Base-by-base conservation (phyloP, 1,139 yeast species). In the Hyphopichia buzzinii region DNA sequence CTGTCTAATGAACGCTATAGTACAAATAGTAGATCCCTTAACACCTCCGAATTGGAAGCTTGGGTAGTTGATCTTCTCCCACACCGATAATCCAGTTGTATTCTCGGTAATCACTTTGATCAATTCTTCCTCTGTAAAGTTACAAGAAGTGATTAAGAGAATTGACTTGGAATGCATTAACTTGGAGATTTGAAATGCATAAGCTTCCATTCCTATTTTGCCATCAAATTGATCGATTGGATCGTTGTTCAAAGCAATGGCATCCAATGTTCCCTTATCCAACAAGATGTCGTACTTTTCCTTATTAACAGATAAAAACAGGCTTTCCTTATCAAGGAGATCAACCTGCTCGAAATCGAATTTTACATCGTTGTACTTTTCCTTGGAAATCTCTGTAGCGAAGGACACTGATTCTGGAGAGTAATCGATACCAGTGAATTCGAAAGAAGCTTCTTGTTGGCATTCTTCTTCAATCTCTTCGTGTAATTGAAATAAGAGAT, bases 221-320 rank as follows among this genome's bases (percentile, higher is more conserved):
- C 67, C 73, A 34, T 66, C 72, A 36, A 59, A 62, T 0, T 56
- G 65, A 16, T 50, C 54, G 26, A 79, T 52, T 2, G 63, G 66
- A 7, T 63, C 65, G 30, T 84, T 88, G 51, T 88, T 85, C 34
- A 92, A 70, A 0, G 97, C 97, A 44, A 94, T 92, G 4, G 99
- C 98, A 63, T 92, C 99, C 29, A 94, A 63, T 0, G 99, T 92
- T 8, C 99, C 98, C 55, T 92, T 92, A 59, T 92, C 99, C 29
- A 90, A 64, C 2, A 90, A 75, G 4, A 92, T 59, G 50, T 90
- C 95, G 61, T 77, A 89, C 26, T 63, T 47, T 4, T 38, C 51
- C 5, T 38, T 48, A 26, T 72, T 66, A 1, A 55, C 44, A 29
- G 30, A 48, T 54, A 58, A 60, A 57, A 56, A 79, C 46, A 38